Conservation (phyloP, 2,329 filamentous ascomycete genomes). For the Aspergillus hiratsukae region DNA sequence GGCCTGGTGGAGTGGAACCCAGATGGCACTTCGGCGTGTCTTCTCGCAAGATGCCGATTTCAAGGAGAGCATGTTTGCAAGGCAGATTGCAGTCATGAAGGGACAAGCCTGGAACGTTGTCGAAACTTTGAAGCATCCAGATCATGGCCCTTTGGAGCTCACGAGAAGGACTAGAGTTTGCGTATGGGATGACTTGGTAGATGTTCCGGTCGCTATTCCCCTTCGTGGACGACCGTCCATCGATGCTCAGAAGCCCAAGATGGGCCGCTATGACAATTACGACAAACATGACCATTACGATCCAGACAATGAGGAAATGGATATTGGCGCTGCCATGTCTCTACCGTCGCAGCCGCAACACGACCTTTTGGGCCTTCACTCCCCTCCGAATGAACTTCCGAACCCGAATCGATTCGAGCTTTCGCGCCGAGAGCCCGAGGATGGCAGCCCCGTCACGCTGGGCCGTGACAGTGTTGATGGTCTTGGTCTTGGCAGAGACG, state of each 20-base stretch:
- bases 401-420: slow-evolving; percentile 74
- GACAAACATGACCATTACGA: slow-evolving; percentile 26
- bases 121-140: slow-evolving; percentile 86
- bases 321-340: slow-evolving; percentile 70
- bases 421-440: slow-evolving; percentile 40
- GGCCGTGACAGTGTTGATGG: slow-evolving; percentile 28
- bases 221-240: slow-evolving; percentile 76
- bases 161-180: slow-evolving; percentile 87
- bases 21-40: slow-evolving; percentile 75
- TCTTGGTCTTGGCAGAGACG: slow-evolving; percentile 27
- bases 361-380: slow-evolving; percentile 67
- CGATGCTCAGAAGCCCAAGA: slow-evolving; percentile 70
- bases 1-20: slow-evolving; percentile 94
- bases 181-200: slow-evolving; percentile 96
- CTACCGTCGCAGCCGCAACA: slow-evolving; percentile 49
- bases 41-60: slow-evolving; percentile 94
- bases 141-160: slow-evolving; percentile 90
- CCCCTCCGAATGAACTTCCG: slow-evolving; percentile 58
- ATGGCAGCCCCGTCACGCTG: slow-evolving; percentile 34
- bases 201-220: slow-evolving; percentile 89
- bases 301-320: slow-evolving; percentile 77
- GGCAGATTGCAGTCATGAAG: slow-evolving; percentile 98
- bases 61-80: slow-evolving; percentile 98
- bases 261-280: slow-evolving; percentile 38
- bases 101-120: slow-evolving; percentile 99